These are phyloP conservation scores for Crucibulum laeve DNA, from an alignment of 768 basidiomycete species.

Conservation along the genomic window DNA sequence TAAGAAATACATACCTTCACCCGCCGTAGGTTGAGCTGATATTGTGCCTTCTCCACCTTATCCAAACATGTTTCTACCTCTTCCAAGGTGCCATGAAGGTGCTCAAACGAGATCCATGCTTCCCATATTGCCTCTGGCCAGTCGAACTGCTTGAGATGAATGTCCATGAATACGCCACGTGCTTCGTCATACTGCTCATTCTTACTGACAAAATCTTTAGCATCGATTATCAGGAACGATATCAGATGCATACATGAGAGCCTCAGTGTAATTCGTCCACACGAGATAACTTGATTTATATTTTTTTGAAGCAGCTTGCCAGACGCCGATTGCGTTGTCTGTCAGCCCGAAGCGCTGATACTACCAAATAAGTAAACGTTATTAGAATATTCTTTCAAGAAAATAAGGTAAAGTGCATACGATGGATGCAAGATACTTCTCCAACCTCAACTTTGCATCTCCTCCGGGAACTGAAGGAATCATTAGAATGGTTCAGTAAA, in stretches of 20 bases:
- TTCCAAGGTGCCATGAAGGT: slow-evolving; percentile 69
- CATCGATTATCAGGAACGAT: no score
- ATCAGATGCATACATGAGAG: slow-evolving; percentile 58
- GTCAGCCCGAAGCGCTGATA: slow-evolving; percentile 41
- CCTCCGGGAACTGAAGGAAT: slow-evolving; percentile 53
- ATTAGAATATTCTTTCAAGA: background rate
- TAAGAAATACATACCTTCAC: slow-evolving; percentile 45
- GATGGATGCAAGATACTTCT: slow-evolving; percentile 75
- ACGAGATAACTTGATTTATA: slow-evolving; percentile 69
- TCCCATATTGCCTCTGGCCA: slow-evolving; percentile 97
- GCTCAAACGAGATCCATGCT: slow-evolving; percentile 86
- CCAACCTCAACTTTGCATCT: slow-evolving; percentile 74
- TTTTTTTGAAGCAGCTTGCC: slow-evolving; percentile 62
- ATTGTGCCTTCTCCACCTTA: slow-evolving; percentile 61
- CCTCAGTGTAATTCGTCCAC: slow-evolving; percentile 74
- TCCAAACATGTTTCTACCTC: slow-evolving; percentile 60
- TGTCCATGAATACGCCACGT: slow-evolving; percentile 61
- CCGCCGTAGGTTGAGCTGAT: slow-evolving; percentile 56
- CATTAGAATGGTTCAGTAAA: slow-evolving; percentile 3
- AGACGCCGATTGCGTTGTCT: slow-evolving; percentile 57
- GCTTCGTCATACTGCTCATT: slow-evolving; percentile 53
- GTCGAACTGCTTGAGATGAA: slow-evolving; percentile 73
- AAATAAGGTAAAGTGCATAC: slow-evolving; percentile 40
- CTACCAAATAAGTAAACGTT: slow-evolving; percentile 21
- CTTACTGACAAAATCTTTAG: slow-evolving; percentile 34